Evolutionary conservation across 192 early-diverging fungal genomes (phyloP).

Genomic region (Chytriomyces sp.): DNA sequence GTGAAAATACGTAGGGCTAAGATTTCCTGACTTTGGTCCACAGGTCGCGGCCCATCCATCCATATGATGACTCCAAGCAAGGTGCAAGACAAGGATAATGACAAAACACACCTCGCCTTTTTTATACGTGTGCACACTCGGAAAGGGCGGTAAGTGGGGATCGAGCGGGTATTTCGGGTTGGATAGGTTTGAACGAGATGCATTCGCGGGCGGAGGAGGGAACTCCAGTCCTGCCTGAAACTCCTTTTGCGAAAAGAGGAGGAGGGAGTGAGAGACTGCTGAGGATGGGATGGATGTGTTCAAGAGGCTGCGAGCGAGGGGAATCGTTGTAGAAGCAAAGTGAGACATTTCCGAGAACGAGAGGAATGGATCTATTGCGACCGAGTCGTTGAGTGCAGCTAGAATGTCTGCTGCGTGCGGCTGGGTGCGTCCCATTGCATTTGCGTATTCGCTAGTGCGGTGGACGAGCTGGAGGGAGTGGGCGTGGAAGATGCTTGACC

Average conservation of each 20-base stretch:
- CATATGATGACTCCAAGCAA: too few species aligned
- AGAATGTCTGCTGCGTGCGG: not conserved
- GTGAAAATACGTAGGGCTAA: too few species aligned
- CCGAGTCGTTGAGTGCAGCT: not conserved
- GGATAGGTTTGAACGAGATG: not conserved
- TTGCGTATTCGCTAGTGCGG: not conserved
- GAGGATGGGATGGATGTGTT: too few species aligned
- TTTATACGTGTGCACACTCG: conserved; percentile 34
- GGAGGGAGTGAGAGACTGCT: not conserved
- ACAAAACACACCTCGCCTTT: conserved; percentile 31
- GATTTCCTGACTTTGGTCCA: too few species aligned
- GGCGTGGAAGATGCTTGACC: not conserved
- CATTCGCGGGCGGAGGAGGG: not conserved
- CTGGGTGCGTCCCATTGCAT: not conserved
- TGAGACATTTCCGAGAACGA: too few species aligned
- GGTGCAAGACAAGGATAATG: too few species aligned
- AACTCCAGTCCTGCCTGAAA: not conserved
- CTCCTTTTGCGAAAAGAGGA: conserved; percentile 13
- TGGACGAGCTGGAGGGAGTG: not conserved
- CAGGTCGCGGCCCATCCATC: too few species aligned
- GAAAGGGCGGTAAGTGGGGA: conserved; percentile 15
- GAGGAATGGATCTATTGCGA: too few species aligned
- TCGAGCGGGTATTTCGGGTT: conserved; percentile 5
- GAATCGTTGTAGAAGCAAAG: too few species aligned
- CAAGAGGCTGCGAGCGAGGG: too few species aligned